A percentile compares a stretch with the other conserved stretches of the same genome.
phyloP scores from a whole-genome alignment of 2,329 filamentous ascomycete species.

The Aciculosporium take region DNA sequence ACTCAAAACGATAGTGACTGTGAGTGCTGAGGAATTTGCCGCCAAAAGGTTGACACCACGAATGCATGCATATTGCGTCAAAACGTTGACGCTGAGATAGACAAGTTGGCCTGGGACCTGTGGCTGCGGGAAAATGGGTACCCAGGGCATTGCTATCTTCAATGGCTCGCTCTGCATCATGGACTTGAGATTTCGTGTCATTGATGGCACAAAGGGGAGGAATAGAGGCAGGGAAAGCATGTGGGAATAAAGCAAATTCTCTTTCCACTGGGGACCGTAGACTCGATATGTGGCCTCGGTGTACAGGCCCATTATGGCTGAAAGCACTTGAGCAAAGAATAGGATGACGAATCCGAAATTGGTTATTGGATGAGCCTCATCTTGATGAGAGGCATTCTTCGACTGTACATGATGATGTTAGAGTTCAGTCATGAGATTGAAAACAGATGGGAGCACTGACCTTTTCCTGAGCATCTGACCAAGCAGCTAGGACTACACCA shows the following conservation, averaged over 20 bases:
- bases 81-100: slow-evolving; percentile 59
- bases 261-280: slow-evolving; percentile 83
- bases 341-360: slow-evolving; percentile 64
- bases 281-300: slow-evolving; percentile 78
- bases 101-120: slow-evolving; percentile 53
- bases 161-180: slow-evolving; percentile 52
- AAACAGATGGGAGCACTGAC: slow-evolving; percentile 27
- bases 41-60: slow-evolving; percentile 91
- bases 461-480: slow-evolving; percentile 79
- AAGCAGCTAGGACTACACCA: slow-evolving; percentile 76
- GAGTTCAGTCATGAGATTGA: neutral
- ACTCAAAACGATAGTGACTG: slow-evolving; percentile 92
- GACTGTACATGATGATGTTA: neutral
- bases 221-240: slow-evolving; percentile 65
- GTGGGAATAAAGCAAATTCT: slow-evolving; percentile 90
- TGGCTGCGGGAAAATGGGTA: slow-evolving; percentile 4
- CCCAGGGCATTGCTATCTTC: slow-evolving; percentile 12
- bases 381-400: neutral
- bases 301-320: slow-evolving; percentile 88
- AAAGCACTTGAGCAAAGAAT: slow-evolving; percentile 76
- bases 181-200: slow-evolving; percentile 48
- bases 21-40: slow-evolving; percentile 76
- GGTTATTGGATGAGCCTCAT: slow-evolving; percentile 16
- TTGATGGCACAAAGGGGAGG: slow-evolving; percentile 51
- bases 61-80: slow-evolving; percentile 91